Evolutionary conservation across 352 stramenopile species (phyloP).

Genomic region (Pythium rhizo-oryzae): DNA sequence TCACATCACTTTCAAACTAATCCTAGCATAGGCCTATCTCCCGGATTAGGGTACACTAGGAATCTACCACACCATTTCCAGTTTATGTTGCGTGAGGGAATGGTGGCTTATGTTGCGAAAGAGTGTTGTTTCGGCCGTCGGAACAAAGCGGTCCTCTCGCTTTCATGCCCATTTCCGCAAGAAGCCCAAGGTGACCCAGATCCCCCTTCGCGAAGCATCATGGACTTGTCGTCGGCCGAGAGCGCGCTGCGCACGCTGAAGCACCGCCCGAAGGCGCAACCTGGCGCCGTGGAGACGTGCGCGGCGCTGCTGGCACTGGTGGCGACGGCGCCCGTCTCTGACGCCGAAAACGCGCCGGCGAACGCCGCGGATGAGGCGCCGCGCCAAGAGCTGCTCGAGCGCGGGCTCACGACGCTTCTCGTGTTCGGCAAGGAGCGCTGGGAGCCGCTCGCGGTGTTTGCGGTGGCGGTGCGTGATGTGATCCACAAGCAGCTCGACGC

Average conservation of each 20-base stretch:
- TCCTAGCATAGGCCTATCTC: background rate
- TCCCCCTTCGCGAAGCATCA: conserved; percentile 22
- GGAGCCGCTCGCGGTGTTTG: conserved; percentile 73
- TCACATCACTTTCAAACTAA: background rate
- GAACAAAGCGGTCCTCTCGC: conserved; percentile 3
- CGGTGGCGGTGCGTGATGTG: conserved; percentile 58
- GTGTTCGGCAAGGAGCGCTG: conserved; percentile 63
- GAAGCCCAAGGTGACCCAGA: background rate
- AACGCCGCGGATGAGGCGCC: conserved; percentile 17
- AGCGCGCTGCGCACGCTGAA: conserved; percentile 75
- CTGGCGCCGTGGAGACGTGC: conserved; percentile 41
- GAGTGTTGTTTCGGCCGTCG: background rate
- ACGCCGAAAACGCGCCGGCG: conserved; percentile 17
- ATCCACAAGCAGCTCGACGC: conserved; percentile 40
- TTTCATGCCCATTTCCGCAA: background rate
- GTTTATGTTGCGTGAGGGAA: conserved; percentile 2
- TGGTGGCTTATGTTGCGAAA: conserved; percentile 4
- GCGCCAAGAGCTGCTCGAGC: conserved; percentile 42
- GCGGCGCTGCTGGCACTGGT: conserved; percentile 44
- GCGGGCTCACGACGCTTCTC: conserved; percentile 56
- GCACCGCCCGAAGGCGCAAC: conserved; percentile 61
- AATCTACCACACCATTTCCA: background rate
- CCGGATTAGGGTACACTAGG: no score
- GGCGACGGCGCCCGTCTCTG: conserved; percentile 1
- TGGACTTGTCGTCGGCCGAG: conserved; percentile 74